Base-by-base conservation (phyloP, 495 filamentous ascomycete genomes). In the Patellaria atrata region DNA sequence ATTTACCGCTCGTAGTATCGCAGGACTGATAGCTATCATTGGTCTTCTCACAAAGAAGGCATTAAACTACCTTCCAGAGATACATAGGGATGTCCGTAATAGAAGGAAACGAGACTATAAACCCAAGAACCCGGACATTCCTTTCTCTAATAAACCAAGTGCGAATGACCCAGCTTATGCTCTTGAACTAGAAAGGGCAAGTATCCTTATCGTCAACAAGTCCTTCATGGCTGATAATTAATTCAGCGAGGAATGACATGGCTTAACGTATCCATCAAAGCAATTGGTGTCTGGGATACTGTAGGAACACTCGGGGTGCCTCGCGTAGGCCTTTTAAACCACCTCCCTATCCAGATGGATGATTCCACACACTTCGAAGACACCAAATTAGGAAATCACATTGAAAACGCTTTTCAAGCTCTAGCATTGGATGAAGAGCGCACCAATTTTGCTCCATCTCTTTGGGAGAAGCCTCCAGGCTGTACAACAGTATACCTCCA, bases 1-100 rank as follows among this genome's bases (percentile, higher is more conserved):
- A n/a, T 83, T 75, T 44, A 81, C 77, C 0, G 75, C 73, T 1
- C 62, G 78, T 34, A 68, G 64, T 21, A 70, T 81, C 27, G 68
- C 69, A 22, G 70, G 70, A 6, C 56, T 81, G 52, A 70, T 82
- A 29, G 60, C 56, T 3, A 59, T 67, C 27, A 53, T 81, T 2
- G 77, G 77, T 0, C 53, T 82, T 5, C 59, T 82, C 22, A 81
- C 70, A 2, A 63, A 68, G 19, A 61, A 65, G 14, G 77, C 75
- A 9, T 64, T 79, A 59, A 67, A 74, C 27, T 60, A 58, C 40
- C 69, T 80, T 41, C 69, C 70, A 26, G 70, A 69, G 5, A 70
- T 82, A 16, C 79, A 70, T 54, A 66, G 65, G 34, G 74, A 79
- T 42, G 67, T 68, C 48, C 60, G 71, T 53, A 67, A 74, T 43